Percentiles rank a stretch among this genome's conserved stretches.
Conservation (phyloP, 768 basidiomycete genomes). For the Russula sp. region DNA sequence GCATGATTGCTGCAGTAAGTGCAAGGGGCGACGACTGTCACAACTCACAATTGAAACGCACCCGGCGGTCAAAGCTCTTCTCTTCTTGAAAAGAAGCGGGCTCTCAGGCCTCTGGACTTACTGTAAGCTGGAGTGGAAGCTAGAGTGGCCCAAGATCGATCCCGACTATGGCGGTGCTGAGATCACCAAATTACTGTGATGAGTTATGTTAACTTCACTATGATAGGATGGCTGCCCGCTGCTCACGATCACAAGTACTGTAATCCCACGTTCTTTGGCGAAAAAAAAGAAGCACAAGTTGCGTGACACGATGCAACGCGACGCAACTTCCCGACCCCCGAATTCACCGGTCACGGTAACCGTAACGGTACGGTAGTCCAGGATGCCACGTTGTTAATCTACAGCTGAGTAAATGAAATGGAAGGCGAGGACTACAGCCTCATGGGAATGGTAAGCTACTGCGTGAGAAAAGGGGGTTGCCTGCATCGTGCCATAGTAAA, state of each 20-base stretch:
- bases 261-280: neutral
- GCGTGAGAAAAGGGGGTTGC: neutral
- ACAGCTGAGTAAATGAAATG: neutral
- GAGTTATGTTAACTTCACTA: neutral
- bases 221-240: neutral
- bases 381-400: conserved; percentile 1
- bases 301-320: neutral
- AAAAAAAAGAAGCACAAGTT: neutral
- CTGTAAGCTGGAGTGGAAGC: neutral
- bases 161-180: conserved; percentile 25
- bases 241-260: neutral
- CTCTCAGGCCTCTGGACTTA: neutral
- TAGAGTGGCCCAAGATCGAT: conserved; percentile 16
- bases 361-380: neutral
- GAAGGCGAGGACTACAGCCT: neutral
- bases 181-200: neutral
- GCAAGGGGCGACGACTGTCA: neutral
- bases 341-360: neutral
- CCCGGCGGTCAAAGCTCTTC: neutral
- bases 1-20: neutral
- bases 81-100: conserved; percentile 6
- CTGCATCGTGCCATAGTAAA: no score
- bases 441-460: conserved; percentile 10
- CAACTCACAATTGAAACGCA: neutral
- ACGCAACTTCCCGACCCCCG: conserved; percentile 2